Percentiles rank a stretch among this genome's conserved stretches.
These are phyloP conservation scores for Spiraea crenata DNA, from an alignment of 331 rosid genomes.

Conservation along the genomic window DNA sequence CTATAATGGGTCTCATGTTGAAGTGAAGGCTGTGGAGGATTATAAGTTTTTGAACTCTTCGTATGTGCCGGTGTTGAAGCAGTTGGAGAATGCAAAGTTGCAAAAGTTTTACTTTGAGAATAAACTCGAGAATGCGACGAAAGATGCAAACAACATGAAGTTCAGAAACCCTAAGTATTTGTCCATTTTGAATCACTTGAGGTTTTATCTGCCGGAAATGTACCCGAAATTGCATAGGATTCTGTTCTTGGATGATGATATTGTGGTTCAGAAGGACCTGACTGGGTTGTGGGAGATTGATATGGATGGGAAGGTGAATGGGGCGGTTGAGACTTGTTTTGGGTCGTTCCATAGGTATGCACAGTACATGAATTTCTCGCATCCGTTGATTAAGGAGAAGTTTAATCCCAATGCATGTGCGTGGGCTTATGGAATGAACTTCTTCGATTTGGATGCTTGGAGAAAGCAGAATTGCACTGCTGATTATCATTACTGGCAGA, in stretches of 20 bases:
- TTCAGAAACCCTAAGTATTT: constrained; percentile 90
- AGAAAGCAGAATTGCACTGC: constrained; percentile 92
- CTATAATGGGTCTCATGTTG: constrained; percentile 82
- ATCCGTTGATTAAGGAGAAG: constrained; percentile 84
- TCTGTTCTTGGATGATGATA: constrained; percentile 87
- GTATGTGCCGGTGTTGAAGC: constrained; percentile 84
- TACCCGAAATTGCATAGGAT: constrained; percentile 80
- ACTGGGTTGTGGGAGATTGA: constrained; percentile 92
- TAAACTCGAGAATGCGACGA: constrained; percentile 92
- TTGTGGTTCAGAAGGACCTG: constrained; percentile 88
- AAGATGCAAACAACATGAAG: constrained; percentile 91
- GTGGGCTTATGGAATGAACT: constrained; percentile 99
- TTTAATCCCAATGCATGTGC: constrained; percentile 93
- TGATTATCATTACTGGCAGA: constrained; percentile 96
- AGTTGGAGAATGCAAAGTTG: constrained; percentile 78
- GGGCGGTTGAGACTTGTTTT: constrained; percentile 96
- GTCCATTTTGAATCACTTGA: constrained; percentile 82
- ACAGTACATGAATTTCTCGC: constrained; percentile 96
- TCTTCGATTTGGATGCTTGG: constrained; percentile 98
- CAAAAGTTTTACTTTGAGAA: constrained; percentile 88
- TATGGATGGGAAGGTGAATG: constrained; percentile 97
- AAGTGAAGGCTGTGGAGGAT: constrained; percentile 94
- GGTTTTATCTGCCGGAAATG: constrained; percentile 95
- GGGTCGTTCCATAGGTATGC: constrained; percentile 97
- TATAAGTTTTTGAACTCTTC: constrained; percentile 88